phyloP scores from a whole-genome alignment of 1,284 basidiomycete genomes.

The Fomitiporia mediterranea region DNA sequence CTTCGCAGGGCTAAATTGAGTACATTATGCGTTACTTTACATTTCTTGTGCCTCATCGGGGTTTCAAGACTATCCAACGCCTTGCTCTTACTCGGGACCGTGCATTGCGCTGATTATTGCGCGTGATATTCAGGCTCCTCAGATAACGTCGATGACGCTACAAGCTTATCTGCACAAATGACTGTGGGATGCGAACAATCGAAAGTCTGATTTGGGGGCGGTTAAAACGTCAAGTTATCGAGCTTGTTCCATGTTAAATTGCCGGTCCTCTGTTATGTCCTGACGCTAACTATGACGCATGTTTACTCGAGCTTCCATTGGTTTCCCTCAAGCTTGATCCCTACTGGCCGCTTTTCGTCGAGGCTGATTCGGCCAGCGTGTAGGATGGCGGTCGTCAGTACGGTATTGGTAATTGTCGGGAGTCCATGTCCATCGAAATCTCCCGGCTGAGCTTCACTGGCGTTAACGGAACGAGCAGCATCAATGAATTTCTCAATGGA shows the following conservation, averaged over 20 bases:
- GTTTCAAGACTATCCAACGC: neutral
- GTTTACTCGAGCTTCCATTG: constrained; percentile 66
- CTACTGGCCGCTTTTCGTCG: constrained; percentile 81
- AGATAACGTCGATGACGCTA: neutral
- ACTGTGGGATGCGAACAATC: too few species aligned
- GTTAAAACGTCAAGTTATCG: too few species aligned
- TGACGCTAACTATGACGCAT: neutral
- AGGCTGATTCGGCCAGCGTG: constrained; percentile 86
- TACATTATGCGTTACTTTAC: neutral
- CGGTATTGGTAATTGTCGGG: constrained; percentile 85
- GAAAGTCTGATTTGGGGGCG: too few species aligned
- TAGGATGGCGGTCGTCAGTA: constrained; percentile 88
- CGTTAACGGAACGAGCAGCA: constrained; percentile 73
- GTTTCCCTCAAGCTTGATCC: constrained; percentile 62
- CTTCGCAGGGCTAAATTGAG: too few species aligned
- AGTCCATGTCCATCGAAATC: constrained; percentile 79
- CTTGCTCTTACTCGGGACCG: neutral
- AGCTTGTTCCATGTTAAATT: too few species aligned
- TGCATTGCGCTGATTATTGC: neutral
- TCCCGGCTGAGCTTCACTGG: constrained; percentile 53
- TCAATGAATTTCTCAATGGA: constrained; percentile 92
- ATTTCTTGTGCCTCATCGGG: neutral
- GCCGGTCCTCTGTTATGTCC: too few species aligned
- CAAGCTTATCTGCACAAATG: too few species aligned
- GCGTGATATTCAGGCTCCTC: too few species aligned